Evolutionary conservation across 208 protist species (phyloP), one percentile per base, ranked within the genome.

Genomic region (Porcisia hertigi): DNA sequence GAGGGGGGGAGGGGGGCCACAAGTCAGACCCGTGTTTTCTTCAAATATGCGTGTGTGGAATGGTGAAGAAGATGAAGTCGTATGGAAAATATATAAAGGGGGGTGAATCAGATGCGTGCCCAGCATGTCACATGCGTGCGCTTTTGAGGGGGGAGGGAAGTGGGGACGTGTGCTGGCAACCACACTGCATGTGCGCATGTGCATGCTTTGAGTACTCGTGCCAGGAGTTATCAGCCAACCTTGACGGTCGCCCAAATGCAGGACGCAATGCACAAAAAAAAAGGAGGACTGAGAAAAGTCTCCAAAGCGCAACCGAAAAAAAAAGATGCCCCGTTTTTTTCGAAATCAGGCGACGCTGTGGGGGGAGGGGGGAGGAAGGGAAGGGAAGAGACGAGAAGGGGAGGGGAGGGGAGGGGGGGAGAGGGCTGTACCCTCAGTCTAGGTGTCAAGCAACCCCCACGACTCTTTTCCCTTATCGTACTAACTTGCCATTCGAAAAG

Each of bases 401-500:
- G 36, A 20, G 18, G 45, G 45, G 45, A 49, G n/a, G 45, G 45
- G 45, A 23, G 7, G 45, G 45, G 9, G 9, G 45, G 45, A 49
- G 9, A 49, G 2, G 39, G 14, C 41, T 52, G 20, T 11, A 34
- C 47, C 63, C 39, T 8, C 63, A 36, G 47, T 52, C 47, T 52
- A 52, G 47, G 8, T 52, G 23, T 30, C 41, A 49, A 23, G 43
- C 23, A 41, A 53, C 39, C 23, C 39, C 23, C 23, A 3, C 11
- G 18, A 18, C 30, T n/a, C 20, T 65, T 53, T n/a, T 59, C 12
- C 30, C 20, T 54, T 55, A 45, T 67, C 53, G 23, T 7, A 20
- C 54, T 23, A 20, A 52, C 25, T 45, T 20, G 12, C 23, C 71
- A 77, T 14, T 30, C 39, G 30, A 73, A 25, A 57, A 70, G 73